Evolutionary conservation across 352 stramenopile species (phyloP), one percentile per base, ranked within the genome.

Genomic region (Pythium folliculosum): DNA sequence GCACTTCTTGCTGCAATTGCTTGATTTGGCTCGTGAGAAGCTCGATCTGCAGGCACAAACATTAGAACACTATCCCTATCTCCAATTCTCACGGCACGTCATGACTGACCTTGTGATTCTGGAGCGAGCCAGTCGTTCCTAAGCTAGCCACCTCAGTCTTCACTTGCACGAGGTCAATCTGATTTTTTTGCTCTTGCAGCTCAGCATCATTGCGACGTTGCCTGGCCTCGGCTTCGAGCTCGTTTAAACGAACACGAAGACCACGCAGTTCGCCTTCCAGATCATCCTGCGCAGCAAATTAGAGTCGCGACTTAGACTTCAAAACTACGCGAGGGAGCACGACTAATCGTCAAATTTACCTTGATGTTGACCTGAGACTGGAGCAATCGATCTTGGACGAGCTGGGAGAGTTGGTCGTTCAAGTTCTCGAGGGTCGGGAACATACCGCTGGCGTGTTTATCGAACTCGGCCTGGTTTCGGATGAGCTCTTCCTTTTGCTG

Each of bases 371-470:
- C 65, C 62, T 83, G 78, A 12, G 78, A 86, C 30, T 69, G 70
- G 1, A 74, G 62, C 70, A 93, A 70, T 25, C 89, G 85, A 32
- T 82, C 82, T 55, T 93, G 82, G 19, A 93, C 83, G 22, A 93
- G 82, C 63, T 90, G 85, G 40, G 83, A 90, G 6, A 93, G 68
- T 59, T 91, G 81, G 60, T 92, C 77, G 66, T 91, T 91, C 6
- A 93, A 61, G n/a, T 86, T 81, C 63, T 92, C 85, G 21, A 93
- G 68, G 10, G 85, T 90, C 49, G 85, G 85, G 62, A 93, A 93
- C 64, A 93, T 91, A 13, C 85, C 82, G 30, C 83, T 91, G n/a
- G 85, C 85, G 55, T 93, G 85, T 63, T 91, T 89, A 62, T 93
- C 85, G 56, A 93, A 93, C 73, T 91, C 83, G 1, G 73, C 81